These are phyloP conservation scores for Epicoccum nigrum DNA, from an alignment of 2,329 filamentous ascomycete genomes.

Conservation along the genomic window DNA sequence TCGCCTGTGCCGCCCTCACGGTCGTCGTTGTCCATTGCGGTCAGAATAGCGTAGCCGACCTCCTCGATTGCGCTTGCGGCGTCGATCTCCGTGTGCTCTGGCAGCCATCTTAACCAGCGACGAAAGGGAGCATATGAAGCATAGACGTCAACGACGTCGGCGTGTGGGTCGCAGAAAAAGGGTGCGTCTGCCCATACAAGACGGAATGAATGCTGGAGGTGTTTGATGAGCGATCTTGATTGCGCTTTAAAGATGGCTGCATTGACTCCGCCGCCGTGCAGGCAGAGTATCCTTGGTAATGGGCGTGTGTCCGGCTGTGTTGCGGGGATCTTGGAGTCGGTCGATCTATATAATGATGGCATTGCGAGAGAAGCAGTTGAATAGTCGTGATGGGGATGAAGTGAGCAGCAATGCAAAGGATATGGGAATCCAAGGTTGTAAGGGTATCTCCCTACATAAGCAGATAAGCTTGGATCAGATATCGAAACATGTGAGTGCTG, in stretches of 20 bases:
- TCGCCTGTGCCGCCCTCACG: conserved; percentile 48
- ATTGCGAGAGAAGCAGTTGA: background rate
- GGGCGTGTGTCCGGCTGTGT: conserved; percentile 32
- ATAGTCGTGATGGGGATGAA: background rate
- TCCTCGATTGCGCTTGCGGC: conserved; percentile 51
- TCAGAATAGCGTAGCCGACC: conserved; percentile 53
- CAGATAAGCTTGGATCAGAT: background rate
- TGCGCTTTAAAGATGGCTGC: conserved; percentile 72
- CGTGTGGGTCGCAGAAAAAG: conserved; percentile 66
- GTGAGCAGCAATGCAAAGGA: too few relatives aligned
- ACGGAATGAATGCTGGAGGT: conserved; percentile 66
- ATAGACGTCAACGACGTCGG: conserved; percentile 69
- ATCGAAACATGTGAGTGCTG: conserved; percentile 1
- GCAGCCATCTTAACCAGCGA: conserved; percentile 56
- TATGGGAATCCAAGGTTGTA: background rate
- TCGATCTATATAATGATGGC: conserved; percentile 8
- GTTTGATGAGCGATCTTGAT: conserved; percentile 61
- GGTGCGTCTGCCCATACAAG: conserved; percentile 76
- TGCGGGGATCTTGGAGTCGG: conserved; percentile 30
- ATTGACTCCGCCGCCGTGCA: conserved; percentile 81
- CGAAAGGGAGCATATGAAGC: conserved; percentile 69
- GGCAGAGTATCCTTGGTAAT: conserved; percentile 73
- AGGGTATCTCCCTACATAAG: background rate
- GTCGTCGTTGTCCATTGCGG: conserved; percentile 54
- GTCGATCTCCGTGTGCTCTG: background rate